Percentiles rank a stretch among this genome's conserved stretches.
These are phyloP conservation scores for Trypanosoma caninum DNA, from an alignment of 208 protist genomes.

Conservation along the genomic window DNA sequence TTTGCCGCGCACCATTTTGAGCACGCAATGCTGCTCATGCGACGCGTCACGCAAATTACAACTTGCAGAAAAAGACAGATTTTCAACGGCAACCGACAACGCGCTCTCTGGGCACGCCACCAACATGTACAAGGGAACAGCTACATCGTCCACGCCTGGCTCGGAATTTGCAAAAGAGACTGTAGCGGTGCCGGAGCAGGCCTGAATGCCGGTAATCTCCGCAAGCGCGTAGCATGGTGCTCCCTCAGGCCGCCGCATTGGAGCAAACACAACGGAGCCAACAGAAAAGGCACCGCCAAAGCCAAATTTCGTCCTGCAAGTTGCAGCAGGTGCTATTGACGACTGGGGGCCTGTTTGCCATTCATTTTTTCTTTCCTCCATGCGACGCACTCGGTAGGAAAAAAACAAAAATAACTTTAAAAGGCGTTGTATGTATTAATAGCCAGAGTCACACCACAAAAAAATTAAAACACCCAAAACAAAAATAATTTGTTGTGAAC, in stretches of 20 bases:
- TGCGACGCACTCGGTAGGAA: too few relatives aligned
- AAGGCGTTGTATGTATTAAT: too few relatives aligned
- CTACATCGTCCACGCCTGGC: conserved; percentile 67
- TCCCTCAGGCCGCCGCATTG: neutral
- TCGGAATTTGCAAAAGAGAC: conserved; percentile 57
- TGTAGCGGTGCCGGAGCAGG: conserved; percentile 50
- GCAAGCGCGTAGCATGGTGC: conserved; percentile 31
- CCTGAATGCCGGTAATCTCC: conserved; percentile 70
- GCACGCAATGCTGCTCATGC: conserved; percentile 12
- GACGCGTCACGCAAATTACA: conserved; percentile 23
- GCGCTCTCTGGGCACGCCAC: conserved; percentile 47
- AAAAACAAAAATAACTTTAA: too few relatives aligned
- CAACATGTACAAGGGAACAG: conserved; percentile 55
- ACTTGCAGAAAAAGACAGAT: conserved; percentile 32
- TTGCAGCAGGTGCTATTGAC: neutral
- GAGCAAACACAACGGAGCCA: conserved; percentile 20
- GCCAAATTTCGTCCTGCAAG: neutral
- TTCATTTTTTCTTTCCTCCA: too few relatives aligned
- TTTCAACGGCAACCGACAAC: conserved; percentile 9
- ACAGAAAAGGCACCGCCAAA: conserved; percentile 9
- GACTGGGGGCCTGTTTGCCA: neutral
- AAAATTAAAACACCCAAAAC: too few relatives aligned
- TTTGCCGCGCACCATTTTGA: neutral
- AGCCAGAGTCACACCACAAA: too few relatives aligned
- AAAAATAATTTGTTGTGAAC: too few relatives aligned